phyloP scores from a whole-genome alignment of 2,329 filamentous ascomycete genomes.

The Sphaceloma murrayae region DNA sequence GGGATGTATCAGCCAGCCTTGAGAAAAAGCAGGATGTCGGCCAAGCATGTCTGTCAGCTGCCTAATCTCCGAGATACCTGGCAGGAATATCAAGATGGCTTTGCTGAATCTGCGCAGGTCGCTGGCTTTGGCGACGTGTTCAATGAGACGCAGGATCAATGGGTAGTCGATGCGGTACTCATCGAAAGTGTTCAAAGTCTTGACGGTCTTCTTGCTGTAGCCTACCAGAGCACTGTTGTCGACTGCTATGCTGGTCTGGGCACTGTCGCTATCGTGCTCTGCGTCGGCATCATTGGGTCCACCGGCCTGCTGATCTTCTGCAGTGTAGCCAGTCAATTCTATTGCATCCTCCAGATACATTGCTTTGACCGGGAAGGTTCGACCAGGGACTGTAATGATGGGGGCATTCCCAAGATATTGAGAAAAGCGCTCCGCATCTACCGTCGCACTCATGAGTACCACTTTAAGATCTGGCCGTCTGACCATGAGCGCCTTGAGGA shows the following conservation, averaged over 20 bases:
- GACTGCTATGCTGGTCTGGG: constrained; percentile 38
- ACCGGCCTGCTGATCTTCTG: constrained; percentile 46
- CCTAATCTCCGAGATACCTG: constrained; percentile 69
- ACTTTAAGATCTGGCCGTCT: constrained; percentile 78
- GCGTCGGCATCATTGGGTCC: constrained; percentile 34
- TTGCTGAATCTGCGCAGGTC: constrained; percentile 65
- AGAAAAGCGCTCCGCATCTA: constrained; percentile 86
- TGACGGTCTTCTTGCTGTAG: constrained; percentile 68
- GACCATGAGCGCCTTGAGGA: constrained; percentile 71
- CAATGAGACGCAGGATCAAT: constrained; percentile 69
- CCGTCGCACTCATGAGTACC: constrained; percentile 93
- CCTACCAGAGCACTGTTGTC: constrained; percentile 48
- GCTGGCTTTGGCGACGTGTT: constrained; percentile 61
- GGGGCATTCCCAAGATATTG: constrained; percentile 78
- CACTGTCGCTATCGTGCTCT: constrained; percentile 39
- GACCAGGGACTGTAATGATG: constrained; percentile 79
- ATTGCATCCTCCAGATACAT: constrained; percentile 88
- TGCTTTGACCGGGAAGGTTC: constrained; percentile 85
- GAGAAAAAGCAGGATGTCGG: constrained; percentile 64
- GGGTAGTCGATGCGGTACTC: constrained; percentile 90
- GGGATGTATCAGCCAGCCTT: constrained; percentile 76
- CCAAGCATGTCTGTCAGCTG: constrained; percentile 71
- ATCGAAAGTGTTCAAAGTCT: constrained; percentile 66
- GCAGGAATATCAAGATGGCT: constrained; percentile 88
- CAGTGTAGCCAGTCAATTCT: constrained; percentile 68